phyloP scores from a whole-genome alignment of 257 asterid genomes.

The Ehretia macrophylla region DNA sequence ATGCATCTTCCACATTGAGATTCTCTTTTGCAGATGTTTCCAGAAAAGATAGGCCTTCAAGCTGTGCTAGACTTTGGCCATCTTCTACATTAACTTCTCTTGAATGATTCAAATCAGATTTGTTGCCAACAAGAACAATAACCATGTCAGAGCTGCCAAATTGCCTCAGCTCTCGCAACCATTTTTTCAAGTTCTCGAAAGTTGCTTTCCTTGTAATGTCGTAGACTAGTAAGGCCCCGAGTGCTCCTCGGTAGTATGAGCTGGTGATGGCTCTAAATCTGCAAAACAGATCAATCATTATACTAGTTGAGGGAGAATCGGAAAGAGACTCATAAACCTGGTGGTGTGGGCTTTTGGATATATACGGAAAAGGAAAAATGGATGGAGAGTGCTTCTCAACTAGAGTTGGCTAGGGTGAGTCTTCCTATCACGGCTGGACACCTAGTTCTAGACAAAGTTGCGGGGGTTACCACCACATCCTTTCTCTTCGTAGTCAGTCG shows the following conservation, averaged over 20 bases:
- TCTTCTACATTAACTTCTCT: constrained; percentile 68
- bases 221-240: constrained; percentile 74
- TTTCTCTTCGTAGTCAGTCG: no score
- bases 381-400: no score
- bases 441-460: no score
- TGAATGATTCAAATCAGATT: constrained; percentile 48
- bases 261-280: constrained; percentile 89
- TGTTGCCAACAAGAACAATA: constrained; percentile 75
- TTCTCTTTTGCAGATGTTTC: constrained; percentile 88
- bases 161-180: constrained; percentile 68
- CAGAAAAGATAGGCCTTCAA: constrained; percentile 59
- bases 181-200: constrained; percentile 60
- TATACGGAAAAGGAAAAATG: no score
- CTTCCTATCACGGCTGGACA: no score
- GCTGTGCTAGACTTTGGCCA: constrained; percentile 62
- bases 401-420: no score
- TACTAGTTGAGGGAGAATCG: no score
- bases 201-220: constrained; percentile 66
- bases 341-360: no score
- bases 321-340: no score
- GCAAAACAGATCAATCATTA: constrained; percentile 2
- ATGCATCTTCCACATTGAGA: constrained; percentile 81
- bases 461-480: no score
- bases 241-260: constrained; percentile 83
- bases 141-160: constrained; percentile 70